These are phyloP conservation scores for Cladobotryum mycophilum DNA, from an alignment of 2,329 filamentous ascomycete genomes.

Conservation along the genomic window DNA sequence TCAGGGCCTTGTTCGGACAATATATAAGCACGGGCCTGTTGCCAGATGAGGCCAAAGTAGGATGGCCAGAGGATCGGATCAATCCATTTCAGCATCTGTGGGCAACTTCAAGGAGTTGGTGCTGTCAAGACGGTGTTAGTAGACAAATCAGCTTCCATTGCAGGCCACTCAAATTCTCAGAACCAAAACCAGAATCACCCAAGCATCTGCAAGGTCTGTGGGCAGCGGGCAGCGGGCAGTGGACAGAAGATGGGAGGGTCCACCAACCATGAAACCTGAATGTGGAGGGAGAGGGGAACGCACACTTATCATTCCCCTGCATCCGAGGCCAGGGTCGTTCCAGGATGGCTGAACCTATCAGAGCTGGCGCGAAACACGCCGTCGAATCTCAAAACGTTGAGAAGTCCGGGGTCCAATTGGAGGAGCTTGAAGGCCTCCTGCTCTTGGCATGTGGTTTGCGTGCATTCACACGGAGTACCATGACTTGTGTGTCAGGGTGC, in stretches of 20 bases:
- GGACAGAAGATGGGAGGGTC: not conserved
- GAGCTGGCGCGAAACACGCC: constrained; percentile 8
- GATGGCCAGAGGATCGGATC: too few species aligned
- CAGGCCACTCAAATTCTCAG: too few species aligned
- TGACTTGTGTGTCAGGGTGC: too few species aligned
- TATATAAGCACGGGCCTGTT: too few species aligned
- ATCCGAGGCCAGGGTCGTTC: constrained; percentile 3
- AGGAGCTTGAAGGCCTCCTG: not conserved
- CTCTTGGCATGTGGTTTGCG: not conserved
- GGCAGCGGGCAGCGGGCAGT: too few species aligned
- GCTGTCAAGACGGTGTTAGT: too few species aligned
- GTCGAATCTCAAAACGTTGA: constrained; percentile 10
- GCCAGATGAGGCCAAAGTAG: too few species aligned
- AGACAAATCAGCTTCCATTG: too few species aligned
- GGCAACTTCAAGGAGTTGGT: too few species aligned
- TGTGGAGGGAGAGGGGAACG: constrained; percentile 8
- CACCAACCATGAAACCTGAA: constrained; percentile 8
- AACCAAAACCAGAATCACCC: not conserved
- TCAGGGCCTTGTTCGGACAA: too few species aligned
- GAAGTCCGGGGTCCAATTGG: constrained; percentile 3
- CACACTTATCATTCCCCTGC: constrained; percentile 5
- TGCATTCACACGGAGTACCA: not conserved
- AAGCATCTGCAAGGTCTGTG: not conserved
- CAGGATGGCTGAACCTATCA: constrained; percentile 4
- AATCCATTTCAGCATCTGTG: too few species aligned